Base-by-base conservation (phyloP, 148 eudicot species). In the Rhododendron ferrugineum region DNA sequence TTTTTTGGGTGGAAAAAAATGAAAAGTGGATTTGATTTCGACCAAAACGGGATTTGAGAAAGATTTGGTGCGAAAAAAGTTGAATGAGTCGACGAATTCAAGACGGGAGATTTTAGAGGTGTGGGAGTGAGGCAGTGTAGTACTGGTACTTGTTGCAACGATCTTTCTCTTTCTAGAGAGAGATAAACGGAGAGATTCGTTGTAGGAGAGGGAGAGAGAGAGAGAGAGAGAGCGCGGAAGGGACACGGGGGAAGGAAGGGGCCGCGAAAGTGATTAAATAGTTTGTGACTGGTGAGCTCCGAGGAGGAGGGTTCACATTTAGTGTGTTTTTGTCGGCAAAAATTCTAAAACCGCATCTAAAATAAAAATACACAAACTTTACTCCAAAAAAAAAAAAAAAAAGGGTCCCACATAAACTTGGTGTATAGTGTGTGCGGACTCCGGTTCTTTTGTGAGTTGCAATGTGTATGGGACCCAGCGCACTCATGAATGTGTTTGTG, bases 111-210 rank as follows among this genome's bases (percentile, higher is more conserved):
- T 1, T 40, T 16, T 40, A 56, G 83, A 80, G 52, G 2, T 36
- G 28, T 2, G 60, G 40, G 37, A 18, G 13, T 4, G 8, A n/a
- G 50, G 15, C 1, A 10, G 81, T 58, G 22, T 46, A 22, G 6
- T 54, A 15, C 82, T 52, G 26, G 44, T 58, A 46, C 2, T 77
- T 50, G 11, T 2, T 1, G n/a, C 8, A 42, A 78, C 80, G 80
- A 78, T 22, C 46, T 46, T 46, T 78, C 80, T 5, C n/a, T n/a
- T n/a, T n/a, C n/a, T n/a, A 2, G 40, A 79, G 82, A 79, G 82
- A 46, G 82, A 79, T 56, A 47, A 40, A 50, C 37, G 47, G 82
- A 49, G 82, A 79, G 82, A 79, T n/a, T 47, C 36, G 11, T 28
- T 49, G 37, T 13, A 10, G 22, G 82, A 26, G 28, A 40, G 44